Percentiles rank a stretch among this genome's conserved stretches.
Conservation (phyloP, 2,329 filamentous ascomycete species). For the Botrytis hyacinthi region DNA sequence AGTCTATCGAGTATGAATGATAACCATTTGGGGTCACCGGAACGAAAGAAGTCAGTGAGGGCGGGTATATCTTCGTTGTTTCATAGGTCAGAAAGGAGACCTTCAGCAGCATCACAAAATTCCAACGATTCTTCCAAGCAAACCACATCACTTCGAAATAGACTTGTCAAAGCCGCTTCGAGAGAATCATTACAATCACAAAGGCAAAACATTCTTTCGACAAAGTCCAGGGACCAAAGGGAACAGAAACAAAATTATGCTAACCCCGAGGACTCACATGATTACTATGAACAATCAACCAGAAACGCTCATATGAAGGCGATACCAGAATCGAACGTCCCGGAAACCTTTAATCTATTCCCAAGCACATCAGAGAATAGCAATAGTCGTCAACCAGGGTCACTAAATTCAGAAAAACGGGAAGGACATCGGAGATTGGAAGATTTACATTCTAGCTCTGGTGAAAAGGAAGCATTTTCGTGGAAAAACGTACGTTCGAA, state of each 20-base stretch:
- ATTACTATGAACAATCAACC: conserved; percentile 34
- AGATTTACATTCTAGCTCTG: conserved; percentile 6
- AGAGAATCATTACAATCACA: conserved; percentile 35
- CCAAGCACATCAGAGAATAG: neutral
- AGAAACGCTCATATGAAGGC: conserved; percentile 29
- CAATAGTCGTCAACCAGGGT: neutral
- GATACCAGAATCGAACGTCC: conserved; percentile 33
- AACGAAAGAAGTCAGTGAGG: conserved; percentile 35
- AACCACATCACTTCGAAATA: conserved; percentile 25
- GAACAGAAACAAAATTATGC: neutral
- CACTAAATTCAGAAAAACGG: neutral
- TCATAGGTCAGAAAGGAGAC: conserved; percentile 29
- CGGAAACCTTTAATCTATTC: conserved; percentile 19
- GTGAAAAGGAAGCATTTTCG: conserved; percentile 26
- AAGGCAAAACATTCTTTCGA: conserved; percentile 30
- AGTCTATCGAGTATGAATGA: neutral
- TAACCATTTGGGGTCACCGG: neutral
- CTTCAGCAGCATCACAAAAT: conserved; percentile 20
- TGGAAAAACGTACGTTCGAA: conserved; percentile 35
- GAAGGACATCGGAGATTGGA: conserved; percentile 10
- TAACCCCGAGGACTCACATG: conserved; percentile 23
- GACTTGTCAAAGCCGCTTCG: conserved; percentile 31
- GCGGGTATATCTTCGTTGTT: conserved; percentile 38
- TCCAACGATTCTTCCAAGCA: conserved; percentile 21
- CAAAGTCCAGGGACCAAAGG: conserved; percentile 26